A percentile compares a stretch with the other conserved stretches of the same genome.
Conservation (phyloP, 225 moss, liverwort and hornwort species). For the Sphagnum tenellum region DNA sequence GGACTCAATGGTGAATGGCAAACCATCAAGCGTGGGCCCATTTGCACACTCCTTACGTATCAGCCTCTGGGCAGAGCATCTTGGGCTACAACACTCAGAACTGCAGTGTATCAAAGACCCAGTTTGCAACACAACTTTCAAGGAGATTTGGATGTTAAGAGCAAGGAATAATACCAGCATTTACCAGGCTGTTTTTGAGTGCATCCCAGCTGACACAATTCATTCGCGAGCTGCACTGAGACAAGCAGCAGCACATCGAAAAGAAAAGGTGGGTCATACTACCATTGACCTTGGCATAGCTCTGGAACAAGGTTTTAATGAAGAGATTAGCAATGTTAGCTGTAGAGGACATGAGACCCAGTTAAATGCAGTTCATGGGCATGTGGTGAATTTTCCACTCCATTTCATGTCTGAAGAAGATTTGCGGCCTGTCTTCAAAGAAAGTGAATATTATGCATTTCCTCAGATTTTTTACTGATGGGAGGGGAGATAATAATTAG, state of each 20-base stretch:
- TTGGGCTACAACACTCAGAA: slow-evolving; percentile 12
- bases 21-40: slow-evolving; percentile 29
- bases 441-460: slow-evolving; percentile 46
- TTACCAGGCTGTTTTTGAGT: slow-evolving; percentile 23
- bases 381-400: slow-evolving; percentile 41
- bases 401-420: slow-evolving; percentile 46
- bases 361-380: slow-evolving; percentile 26
- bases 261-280: slow-evolving; percentile 19
- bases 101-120: slow-evolving; percentile 19
- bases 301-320: slow-evolving; percentile 18
- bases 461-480: slow-evolving; percentile 37
- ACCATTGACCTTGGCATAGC: slow-evolving; percentile 47
- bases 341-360: slow-evolving; percentile 2
- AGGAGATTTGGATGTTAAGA: slow-evolving; percentile 23
- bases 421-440: slow-evolving; percentile 48
- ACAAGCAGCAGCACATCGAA: slow-evolving; percentile 26
- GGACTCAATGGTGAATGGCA: slow-evolving; percentile 31
- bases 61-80: slow-evolving; percentile 44
- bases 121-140: slow-evolving; percentile 22
- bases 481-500: too few relatives aligned
- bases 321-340: slow-evolving; percentile 11
- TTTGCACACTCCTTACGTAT: slow-evolving; percentile 37
- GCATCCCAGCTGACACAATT: slow-evolving; percentile 40
- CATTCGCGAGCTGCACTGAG: slow-evolving; percentile 30
- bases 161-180: slow-evolving; percentile 23